Percentiles rank a stretch among this genome's conserved stretches.
Conservation (phyloP, 495 filamentous ascomycete species). For the Parmelia sp. region DNA sequence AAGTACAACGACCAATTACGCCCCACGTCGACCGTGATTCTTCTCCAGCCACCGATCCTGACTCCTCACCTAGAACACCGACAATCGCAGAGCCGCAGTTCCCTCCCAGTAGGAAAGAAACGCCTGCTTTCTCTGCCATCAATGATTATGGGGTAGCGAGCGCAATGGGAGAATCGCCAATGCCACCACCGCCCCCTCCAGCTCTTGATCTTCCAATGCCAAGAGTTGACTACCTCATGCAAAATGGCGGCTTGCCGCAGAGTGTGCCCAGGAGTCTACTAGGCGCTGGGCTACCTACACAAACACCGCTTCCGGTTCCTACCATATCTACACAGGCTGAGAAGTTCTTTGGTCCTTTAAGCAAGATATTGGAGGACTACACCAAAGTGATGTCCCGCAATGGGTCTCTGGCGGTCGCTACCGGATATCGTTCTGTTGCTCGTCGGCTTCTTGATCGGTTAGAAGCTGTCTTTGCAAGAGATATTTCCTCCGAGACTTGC, state of each 20-base stretch:
- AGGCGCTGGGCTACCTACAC: conserved; percentile 37
- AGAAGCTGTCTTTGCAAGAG: conserved; percentile 86
- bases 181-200: conserved; percentile 75
- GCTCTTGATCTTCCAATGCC: conserved; percentile 68
- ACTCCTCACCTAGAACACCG: conserved; percentile 54
- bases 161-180: conserved; percentile 35
- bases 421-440: conserved; percentile 92
- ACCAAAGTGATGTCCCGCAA: conserved; percentile 68
- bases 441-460: conserved; percentile 85
- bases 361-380: conserved; percentile 78
- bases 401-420: conserved; percentile 90
- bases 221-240: conserved; percentile 81
- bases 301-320: conserved; percentile 29
- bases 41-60: conserved; percentile 32
- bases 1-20: conserved; percentile 35
- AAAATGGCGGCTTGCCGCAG: conserved; percentile 69
- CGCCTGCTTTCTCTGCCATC: conserved; percentile 20
- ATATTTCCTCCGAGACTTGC: conserved; percentile 78
- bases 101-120: conserved; percentile 31
- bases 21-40: conserved; percentile 22
- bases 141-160: conserved; percentile 18
- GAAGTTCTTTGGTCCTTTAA: conserved; percentile 70
- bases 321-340: conserved; percentile 46
- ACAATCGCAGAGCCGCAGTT: conserved; percentile 45
- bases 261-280: conserved; percentile 63